Evolutionary conservation across 441 rosid species (phyloP).

Genomic region (Raphanus hybrid): DNA sequence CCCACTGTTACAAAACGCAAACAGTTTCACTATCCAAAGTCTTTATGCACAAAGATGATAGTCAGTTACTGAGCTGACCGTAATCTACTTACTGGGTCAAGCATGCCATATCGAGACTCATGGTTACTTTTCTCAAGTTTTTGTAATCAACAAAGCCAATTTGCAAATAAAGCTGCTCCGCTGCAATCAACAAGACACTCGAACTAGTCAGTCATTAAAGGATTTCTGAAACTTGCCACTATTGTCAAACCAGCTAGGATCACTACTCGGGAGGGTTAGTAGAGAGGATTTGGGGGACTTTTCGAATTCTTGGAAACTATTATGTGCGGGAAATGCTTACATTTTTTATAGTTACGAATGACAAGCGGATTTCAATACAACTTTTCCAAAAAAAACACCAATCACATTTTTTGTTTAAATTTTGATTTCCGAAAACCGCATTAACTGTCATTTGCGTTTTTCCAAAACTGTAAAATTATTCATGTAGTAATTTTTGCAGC

Average conservation of each 20-base stretch:
- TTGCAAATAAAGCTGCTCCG: slow-evolving; percentile 71
- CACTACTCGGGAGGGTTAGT: background rate
- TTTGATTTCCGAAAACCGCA: too few species aligned
- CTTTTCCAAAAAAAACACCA: too few species aligned
- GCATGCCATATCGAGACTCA: slow-evolving; percentile 70
- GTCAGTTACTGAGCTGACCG: background rate
- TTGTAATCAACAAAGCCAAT: slow-evolving; percentile 60
- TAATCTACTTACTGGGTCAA: slow-evolving; percentile 64
- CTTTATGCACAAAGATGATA: slow-evolving; percentile 8
- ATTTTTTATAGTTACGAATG: too few species aligned
- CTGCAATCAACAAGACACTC: slow-evolving; percentile 35
- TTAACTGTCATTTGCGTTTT: too few species aligned
- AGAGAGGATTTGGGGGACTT: background rate
- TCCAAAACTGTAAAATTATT: too few species aligned
- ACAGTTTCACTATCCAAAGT: slow-evolving; percentile 20
- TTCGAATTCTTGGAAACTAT: too few species aligned
- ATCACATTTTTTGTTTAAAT: too few species aligned
- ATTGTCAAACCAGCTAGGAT: background rate
- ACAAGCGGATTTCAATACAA: too few species aligned
- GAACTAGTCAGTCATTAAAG: slow-evolving; percentile 6
- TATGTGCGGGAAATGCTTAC: too few species aligned
- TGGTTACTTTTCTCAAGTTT: slow-evolving; percentile 56
- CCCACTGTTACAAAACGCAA: slow-evolving; percentile 56
- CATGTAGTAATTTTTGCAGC: too few species aligned
- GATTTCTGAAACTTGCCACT: background rate